Evolutionary conservation across 73 alveolate species (phyloP).

Genomic region (Paramecium sonneborni): DNA sequence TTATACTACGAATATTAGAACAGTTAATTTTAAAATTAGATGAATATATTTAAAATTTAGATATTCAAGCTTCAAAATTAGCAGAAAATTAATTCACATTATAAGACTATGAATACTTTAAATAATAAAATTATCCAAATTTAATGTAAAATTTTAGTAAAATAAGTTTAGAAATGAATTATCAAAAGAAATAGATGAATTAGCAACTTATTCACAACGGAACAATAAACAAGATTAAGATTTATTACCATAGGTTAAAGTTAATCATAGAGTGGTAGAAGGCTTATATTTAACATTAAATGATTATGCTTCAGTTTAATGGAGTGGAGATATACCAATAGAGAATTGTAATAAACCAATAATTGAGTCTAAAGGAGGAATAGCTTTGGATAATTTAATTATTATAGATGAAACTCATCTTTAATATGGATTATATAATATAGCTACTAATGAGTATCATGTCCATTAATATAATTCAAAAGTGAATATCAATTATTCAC

Average conservation of each 20-base stretch:
- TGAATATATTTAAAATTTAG: background rate
- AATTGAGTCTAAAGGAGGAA: background rate
- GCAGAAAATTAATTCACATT: background rate
- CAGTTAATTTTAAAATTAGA: background rate
- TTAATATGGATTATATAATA: slow-evolving; percentile 20
- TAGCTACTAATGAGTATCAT: background rate
- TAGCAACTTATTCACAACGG: background rate
- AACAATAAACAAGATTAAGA: background rate
- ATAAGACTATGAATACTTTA: background rate
- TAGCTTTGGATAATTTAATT: background rate
- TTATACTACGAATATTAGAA: background rate
- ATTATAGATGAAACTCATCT: background rate
- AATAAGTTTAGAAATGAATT: background rate
- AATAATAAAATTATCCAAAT: background rate
- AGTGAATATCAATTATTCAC: background rate
- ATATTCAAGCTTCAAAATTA: background rate
- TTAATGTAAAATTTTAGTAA: background rate
- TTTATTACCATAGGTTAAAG: background rate
- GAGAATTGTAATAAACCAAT: background rate
- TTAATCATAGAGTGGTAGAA: slow-evolving; percentile 12
- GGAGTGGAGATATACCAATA: slow-evolving; percentile 26
- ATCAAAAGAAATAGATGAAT: background rate
- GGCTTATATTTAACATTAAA: slow-evolving; percentile 27
- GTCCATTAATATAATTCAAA: background rate
- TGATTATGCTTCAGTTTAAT: slow-evolving; percentile 47